Evolutionary conservation across 73 alveolate species (phyloP).

Genomic region (Durusdinium trenchii): DNA sequence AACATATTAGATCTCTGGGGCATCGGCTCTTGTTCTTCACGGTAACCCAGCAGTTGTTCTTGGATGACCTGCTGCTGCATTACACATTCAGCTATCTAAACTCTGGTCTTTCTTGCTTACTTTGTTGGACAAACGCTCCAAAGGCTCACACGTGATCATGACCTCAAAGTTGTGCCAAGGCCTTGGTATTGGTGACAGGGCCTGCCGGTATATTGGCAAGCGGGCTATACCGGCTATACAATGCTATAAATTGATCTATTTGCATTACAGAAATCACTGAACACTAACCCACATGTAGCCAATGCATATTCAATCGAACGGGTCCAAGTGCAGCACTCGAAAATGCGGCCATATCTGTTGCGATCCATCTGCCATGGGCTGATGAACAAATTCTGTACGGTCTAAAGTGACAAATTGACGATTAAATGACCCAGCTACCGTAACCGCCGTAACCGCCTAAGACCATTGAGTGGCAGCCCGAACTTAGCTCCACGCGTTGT

Average conservation of each 20-base stretch:
- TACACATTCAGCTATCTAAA: not conserved
- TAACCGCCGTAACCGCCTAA: not conserved
- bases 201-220: not conserved
- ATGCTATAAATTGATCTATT: too few species aligned
- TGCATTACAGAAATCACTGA: not conserved
- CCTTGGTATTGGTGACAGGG: not conserved
- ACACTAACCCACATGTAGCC: not conserved
- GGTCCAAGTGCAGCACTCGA: conserved; percentile 40
- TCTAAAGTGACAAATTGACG: not conserved
- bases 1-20: not conserved
- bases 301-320: not conserved
- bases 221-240: too few species aligned
- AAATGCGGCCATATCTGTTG: conserved; percentile 83
- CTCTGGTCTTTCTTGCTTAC: not conserved
- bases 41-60: conserved; percentile 85
- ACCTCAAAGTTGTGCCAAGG: conserved; percentile 94
- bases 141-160: conserved; percentile 39
- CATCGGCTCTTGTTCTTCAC: conserved; percentile 69
- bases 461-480: conserved; percentile 12
- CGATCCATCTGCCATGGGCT: conserved; percentile 72
- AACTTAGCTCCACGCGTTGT: conserved; percentile 21
- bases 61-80: conserved; percentile 56
- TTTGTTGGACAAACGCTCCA: not conserved
- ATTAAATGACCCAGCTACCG: not conserved
- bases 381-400: not conserved